Evolutionary conservation across 192 early-diverging fungal genomes (phyloP).

Genomic region (Chytriomyces sp.): DNA sequence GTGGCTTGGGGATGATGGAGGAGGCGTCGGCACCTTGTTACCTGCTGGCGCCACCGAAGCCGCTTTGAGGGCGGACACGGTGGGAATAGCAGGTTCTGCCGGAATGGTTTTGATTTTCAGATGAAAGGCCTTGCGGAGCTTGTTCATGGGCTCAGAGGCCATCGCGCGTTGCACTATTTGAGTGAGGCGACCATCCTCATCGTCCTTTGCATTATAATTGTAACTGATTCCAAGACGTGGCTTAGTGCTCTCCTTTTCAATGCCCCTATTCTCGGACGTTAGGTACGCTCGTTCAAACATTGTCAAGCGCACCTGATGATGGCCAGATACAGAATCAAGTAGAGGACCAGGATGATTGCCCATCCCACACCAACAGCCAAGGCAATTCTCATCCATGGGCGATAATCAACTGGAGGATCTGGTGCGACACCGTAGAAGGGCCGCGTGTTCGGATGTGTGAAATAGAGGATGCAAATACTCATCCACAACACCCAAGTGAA

Average conservation of each 20-base stretch:
- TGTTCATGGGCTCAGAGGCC: neutral
- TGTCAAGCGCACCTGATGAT: conserved; percentile 8
- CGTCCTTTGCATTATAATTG: conserved; percentile 16
- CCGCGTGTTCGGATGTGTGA: conserved; percentile 22
- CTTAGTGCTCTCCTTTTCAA: conserved; percentile 32
- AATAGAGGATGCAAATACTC: conserved; percentile 35
- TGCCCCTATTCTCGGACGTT: neutral
- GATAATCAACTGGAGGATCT: conserved; percentile 1
- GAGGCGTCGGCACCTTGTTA: too few relatives aligned
- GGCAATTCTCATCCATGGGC: conserved; percentile 29
- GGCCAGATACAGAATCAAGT: neutral
- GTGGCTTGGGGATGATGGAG: too few relatives aligned
- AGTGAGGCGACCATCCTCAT: conserved; percentile 28
- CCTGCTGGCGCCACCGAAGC: too few relatives aligned
- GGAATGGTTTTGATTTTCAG: neutral
- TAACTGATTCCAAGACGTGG: conserved; percentile 28
- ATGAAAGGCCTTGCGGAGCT: neutral
- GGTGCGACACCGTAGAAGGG: conserved; percentile 23
- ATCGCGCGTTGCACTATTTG: neutral
- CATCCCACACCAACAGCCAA: conserved; percentile 24
- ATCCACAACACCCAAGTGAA: conserved; percentile 33
- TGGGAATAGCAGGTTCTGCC: neutral
- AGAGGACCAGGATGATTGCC: conserved; percentile 17
- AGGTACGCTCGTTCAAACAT: neutral
- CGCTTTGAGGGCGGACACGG: neutral